phyloP scores from a whole-genome alignment of 768 basidiomycete species.

The Lentinula detonsa region DNA sequence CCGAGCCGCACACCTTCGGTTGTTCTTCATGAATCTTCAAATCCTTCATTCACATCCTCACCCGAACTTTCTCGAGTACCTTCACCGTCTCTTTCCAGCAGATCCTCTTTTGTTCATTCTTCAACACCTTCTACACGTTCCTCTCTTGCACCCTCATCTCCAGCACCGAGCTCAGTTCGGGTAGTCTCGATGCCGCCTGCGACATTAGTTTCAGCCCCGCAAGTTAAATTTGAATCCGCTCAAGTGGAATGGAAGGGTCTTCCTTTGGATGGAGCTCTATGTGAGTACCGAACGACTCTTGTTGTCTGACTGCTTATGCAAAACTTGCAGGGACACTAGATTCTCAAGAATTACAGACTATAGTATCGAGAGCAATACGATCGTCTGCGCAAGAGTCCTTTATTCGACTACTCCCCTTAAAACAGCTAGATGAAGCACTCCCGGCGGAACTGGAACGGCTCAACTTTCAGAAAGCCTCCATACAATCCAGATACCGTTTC shows the following conservation, averaged over 20 bases:
- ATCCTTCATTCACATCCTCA: neutral
- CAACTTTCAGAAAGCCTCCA: conserved; percentile 39
- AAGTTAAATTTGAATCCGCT: conserved; percentile 49
- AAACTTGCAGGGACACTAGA: neutral
- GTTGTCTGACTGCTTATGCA: neutral
- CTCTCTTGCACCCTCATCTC: neutral
- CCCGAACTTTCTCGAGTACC: neutral
- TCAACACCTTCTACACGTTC: neutral
- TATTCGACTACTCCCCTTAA: conserved; percentile 60
- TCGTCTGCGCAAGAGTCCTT: conserved; percentile 63
- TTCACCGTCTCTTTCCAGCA: neutral
- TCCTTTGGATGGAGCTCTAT: conserved; percentile 61
- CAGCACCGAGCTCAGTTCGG: neutral
- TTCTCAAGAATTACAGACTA: conserved; percentile 50
- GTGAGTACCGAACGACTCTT: conserved; percentile 23
- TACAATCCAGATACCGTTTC: conserved; percentile 65
- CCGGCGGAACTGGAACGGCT: conserved; percentile 57
- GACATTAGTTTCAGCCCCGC: conserved; percentile 40
- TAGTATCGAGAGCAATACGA: conserved; percentile 69
- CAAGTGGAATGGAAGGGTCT: conserved; percentile 65
- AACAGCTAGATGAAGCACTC: conserved; percentile 54
- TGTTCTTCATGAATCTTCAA: neutral
- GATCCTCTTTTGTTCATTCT: neutral
- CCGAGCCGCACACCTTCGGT: neutral
- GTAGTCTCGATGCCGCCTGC: conserved; percentile 7